Conservation (phyloP, 192 early-diverging fungal genomes). For the Gaertneriomyces semiglobifer region DNA sequence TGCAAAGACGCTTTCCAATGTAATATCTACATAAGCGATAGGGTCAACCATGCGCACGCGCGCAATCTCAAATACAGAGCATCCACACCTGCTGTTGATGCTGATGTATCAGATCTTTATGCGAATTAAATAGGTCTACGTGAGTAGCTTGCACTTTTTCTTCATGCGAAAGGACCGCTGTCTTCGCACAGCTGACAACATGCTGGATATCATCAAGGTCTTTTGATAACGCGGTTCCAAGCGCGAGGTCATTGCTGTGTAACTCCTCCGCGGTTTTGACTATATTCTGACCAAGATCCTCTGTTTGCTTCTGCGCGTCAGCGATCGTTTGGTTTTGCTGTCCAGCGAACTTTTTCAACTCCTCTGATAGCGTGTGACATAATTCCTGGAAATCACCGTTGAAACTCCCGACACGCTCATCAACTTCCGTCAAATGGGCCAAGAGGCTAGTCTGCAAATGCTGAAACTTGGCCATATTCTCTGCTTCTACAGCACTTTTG, state of each 20-base stretch:
- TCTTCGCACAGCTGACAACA: not conserved
- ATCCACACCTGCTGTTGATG: conserved; percentile 21
- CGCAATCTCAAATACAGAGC: too few species aligned
- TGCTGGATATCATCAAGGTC: not conserved
- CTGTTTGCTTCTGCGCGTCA: too few species aligned
- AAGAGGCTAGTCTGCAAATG: conserved; percentile 42
- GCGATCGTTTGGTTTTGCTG: too few species aligned
- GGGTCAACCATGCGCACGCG: too few species aligned
- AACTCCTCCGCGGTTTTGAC: not conserved
- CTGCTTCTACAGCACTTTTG: conserved; percentile 35
- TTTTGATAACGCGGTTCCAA: conserved; percentile 5
- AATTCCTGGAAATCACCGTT: not conserved
- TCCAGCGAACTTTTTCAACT: too few species aligned
- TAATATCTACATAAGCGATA: conserved; percentile 13
- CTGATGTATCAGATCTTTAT: conserved; percentile 17
- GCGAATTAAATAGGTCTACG: conserved; percentile 9
- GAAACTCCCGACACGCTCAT: conserved; percentile 1
- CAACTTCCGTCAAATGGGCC: conserved; percentile 30
- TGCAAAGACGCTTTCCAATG: conserved; percentile 19
- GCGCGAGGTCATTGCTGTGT: not conserved
- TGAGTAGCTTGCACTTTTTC: conserved; percentile 3
- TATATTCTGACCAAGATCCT: too few species aligned
- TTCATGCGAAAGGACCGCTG: not conserved
- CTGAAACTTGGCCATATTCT: conserved; percentile 38
- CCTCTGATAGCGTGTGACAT: not conserved